Evolutionary conservation across 2,329 filamentous ascomycete genomes (phyloP), one percentile per base, ranked within the genome.

Genomic region (Aurifilum marmelostoma): DNA sequence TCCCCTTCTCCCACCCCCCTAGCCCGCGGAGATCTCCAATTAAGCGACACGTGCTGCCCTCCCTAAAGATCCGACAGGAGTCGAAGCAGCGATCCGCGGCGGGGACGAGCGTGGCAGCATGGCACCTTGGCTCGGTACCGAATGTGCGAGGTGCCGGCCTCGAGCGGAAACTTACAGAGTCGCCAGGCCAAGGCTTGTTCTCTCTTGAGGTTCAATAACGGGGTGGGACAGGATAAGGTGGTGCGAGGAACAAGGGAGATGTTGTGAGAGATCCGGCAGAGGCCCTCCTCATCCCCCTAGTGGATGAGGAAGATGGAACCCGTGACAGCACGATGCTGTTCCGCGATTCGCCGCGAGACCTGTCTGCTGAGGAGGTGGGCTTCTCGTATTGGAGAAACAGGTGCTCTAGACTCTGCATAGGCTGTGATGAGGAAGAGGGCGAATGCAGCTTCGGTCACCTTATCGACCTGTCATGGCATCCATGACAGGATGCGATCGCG

Each of bases 11-110:
- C 63, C 54, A 60, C 1, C 21, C 9, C 64, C 65, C 52, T 27
- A 41, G 63, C 37, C 27, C 27, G 43, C 65, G 65, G 65, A 66
- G 64, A 66, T 66, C 58, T 60, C 65, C 65, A 66, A 37, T 34
- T n/a, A 34, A 39, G 41, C 65, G 41, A 66, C 65, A 66, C 65
- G 65, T 66, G 65, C 65, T 50, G 24, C 54, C 65, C 65, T 27
- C 65, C 65, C 27, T 60, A 39, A 29, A 60, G 54, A 59, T 60
- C 65, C 47, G 65, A 21, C n/a, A 60, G 41, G 54, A 66, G 54
- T 60, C 16, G 29, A 50, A 29, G 52, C 37, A 27, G 24, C 24
- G 63, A 43, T 66, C 41, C 29, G 54, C 21, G 34, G 50, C 43
- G 63, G 43, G 43, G 50, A 29, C 24, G 63, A 27, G 27, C 14